Conservation (phyloP, 108 stramenopile species). For the Cyclotella baltica region DNA sequence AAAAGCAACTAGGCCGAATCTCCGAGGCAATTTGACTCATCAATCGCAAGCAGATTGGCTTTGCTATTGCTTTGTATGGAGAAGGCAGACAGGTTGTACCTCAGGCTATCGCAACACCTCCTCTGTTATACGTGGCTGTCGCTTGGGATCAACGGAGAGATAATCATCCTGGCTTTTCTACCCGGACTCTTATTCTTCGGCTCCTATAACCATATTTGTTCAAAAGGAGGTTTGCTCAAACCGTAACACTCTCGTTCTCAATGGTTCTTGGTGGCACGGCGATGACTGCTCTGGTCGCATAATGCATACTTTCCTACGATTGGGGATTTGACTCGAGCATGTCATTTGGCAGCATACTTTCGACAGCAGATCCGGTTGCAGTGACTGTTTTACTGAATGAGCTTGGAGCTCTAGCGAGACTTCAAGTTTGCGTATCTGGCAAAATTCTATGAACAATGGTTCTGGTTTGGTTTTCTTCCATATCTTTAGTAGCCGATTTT, state of each 20-base stretch:
- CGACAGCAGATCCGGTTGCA: conserved; percentile 63
- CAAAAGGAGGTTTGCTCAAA: conserved; percentile 51
- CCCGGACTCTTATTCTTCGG: conserved; percentile 90
- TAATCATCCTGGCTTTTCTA: conserved; percentile 86
- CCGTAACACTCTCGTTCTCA: conserved; percentile 88
- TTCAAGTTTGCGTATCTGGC: conserved; percentile 59
- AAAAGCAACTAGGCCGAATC: too few species aligned
- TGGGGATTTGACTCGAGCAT: conserved; percentile 52
- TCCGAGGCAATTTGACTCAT: too few species aligned
- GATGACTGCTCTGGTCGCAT: conserved; percentile 45
- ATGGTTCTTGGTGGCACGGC: conserved; percentile 54
- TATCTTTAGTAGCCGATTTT: conserved; percentile 38
- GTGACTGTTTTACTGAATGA: conserved; percentile 47
- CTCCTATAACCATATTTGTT: conserved; percentile 76
- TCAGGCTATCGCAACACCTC: too few species aligned
- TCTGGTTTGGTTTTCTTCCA: conserved; percentile 90
- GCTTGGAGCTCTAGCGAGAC: conserved; percentile 77
- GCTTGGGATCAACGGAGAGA: conserved; percentile 69
- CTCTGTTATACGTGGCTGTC: conserved; percentile 61
- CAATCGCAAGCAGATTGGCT: too few species aligned
- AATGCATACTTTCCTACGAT: conserved; percentile 47
- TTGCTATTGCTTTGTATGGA: too few species aligned
- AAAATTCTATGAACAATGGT: conserved; percentile 65
- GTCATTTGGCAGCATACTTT: conserved; percentile 73
- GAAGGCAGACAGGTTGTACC: too few species aligned